phyloP scores from a whole-genome alignment of 495 filamentous ascomycete genomes.

The Polyplosphaeria fusca region DNA sequence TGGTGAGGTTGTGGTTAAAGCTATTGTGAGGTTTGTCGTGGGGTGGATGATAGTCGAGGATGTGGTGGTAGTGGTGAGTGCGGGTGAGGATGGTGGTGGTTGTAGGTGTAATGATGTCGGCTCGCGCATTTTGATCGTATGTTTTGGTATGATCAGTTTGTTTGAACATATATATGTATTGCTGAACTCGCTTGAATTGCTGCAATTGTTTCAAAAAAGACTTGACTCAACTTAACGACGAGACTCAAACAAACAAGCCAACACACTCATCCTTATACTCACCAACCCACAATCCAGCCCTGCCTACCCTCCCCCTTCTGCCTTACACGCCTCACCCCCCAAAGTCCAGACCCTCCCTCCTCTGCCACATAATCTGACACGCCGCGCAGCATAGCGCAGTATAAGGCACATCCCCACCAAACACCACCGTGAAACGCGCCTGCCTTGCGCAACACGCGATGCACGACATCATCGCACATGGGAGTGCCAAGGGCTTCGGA shows the following conservation, averaged over 20 bases:
- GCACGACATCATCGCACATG: neutral
- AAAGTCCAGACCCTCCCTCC: neutral
- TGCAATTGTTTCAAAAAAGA: neutral
- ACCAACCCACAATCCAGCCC: neutral
- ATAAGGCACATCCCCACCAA: neutral
- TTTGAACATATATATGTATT: neutral
- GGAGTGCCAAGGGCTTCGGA: neutral
- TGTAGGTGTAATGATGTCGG: too few relatives aligned
- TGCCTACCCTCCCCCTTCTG: neutral
- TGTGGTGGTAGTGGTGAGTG: too few relatives aligned
- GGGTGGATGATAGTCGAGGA: too few relatives aligned
- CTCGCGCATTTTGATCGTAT: too few relatives aligned
- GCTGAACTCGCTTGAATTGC: neutral
- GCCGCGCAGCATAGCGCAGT: neutral
- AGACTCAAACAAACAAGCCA: neutral
- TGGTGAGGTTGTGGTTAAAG: too few relatives aligned
- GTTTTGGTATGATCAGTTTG: too few relatives aligned
- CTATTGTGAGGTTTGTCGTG: too few relatives aligned
- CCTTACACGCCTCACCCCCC: too few relatives aligned
- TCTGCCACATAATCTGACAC: neutral
- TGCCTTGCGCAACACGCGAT: neutral
- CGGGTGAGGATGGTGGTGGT: too few relatives aligned
- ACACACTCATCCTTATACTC: neutral
- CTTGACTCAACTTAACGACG: neutral
- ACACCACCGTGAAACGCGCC: neutral